Conservation (phyloP, 2,329 filamentous ascomycete genomes). For the Laburnicola sp. region DNA sequence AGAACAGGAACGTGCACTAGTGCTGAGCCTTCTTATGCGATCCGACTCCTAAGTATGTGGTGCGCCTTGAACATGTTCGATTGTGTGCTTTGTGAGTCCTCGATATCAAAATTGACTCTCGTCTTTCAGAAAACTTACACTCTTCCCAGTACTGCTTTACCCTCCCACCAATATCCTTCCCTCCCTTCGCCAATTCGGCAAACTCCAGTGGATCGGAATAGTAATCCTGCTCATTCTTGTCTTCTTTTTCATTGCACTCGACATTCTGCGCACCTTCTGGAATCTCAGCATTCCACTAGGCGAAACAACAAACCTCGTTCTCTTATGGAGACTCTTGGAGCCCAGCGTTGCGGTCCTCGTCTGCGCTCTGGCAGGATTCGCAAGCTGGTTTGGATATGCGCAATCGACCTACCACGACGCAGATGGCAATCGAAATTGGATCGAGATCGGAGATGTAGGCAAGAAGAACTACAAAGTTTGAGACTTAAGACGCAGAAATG, state of each 20-base stretch:
- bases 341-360: slow-evolving; percentile 5
- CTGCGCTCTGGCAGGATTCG: not conserved
- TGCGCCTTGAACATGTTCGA: slow-evolving; percentile 7
- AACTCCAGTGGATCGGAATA: slow-evolving; percentile 8
- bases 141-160: slow-evolving; percentile 5
- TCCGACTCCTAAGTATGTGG: not conserved
- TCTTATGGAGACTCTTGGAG: slow-evolving; percentile 3
- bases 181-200: not conserved
- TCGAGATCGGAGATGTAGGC: not conserved
- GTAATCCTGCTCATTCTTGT: slow-evolving; percentile 5
- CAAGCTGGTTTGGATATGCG: not conserved
- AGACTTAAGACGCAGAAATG: too few species aligned
- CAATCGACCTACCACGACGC: not conserved
- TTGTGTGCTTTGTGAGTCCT: slow-evolving; percentile 2
- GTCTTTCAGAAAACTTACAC: not conserved
- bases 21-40: not conserved
- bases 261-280: slow-evolving; percentile 11
- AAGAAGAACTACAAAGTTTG: not conserved
- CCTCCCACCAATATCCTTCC: slow-evolving; percentile 1
- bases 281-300: not conserved
- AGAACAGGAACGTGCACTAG: not conserved
- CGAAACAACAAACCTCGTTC: not conserved
- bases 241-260: slow-evolving; percentile 9
- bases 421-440: not conserved
- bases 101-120: not conserved